Percentiles rank a stretch among this genome's conserved stretches.
Evolutionary conservation across 148 eudicot genomes (phyloP).

Genomic region (Rhododendron henanense): DNA sequence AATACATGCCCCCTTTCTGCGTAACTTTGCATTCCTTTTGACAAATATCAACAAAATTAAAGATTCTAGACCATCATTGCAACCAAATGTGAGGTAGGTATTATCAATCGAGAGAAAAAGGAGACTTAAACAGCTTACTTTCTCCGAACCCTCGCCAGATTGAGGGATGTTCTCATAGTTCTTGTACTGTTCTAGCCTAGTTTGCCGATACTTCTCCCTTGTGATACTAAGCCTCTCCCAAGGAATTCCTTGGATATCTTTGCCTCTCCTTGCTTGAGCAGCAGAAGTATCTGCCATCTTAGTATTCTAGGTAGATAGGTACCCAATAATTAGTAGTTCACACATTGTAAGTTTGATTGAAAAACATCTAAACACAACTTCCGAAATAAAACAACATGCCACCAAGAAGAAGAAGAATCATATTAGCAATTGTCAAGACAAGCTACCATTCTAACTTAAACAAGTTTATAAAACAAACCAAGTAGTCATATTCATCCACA

Average conservation of each 20-base stretch:
- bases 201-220: slow-evolving; percentile 73
- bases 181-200: slow-evolving; percentile 69
- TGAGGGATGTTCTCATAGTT: slow-evolving; percentile 74
- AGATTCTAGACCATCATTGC: not conserved
- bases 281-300: slow-evolving; percentile 63
- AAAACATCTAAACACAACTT: not conserved
- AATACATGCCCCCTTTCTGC: slow-evolving; percentile 48
- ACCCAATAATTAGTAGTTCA: not conserved
- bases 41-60: not conserved
- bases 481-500: slow-evolving; percentile 56
- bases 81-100: not conserved
- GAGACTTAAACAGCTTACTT: slow-evolving; percentile 29
- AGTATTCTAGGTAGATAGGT: slow-evolving; percentile 47
- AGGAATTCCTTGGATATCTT: slow-evolving; percentile 89
- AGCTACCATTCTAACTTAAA: not conserved
- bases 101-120: not conserved
- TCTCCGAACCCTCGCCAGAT: slow-evolving; percentile 68
- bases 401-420: not conserved
- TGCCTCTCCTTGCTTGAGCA: slow-evolving; percentile 73
- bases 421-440: not conserved
- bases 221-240: slow-evolving; percentile 52
- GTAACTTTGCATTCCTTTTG: slow-evolving; percentile 60
- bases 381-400: not conserved
- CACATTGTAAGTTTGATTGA: not conserved
- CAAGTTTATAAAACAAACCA: slow-evolving; percentile 34